Percentiles rank a stretch among this genome's conserved stretches.
Evolutionary conservation across 805 yeast species (phyloP).

Genomic region (Saccharomycopsis sp.): DNA sequence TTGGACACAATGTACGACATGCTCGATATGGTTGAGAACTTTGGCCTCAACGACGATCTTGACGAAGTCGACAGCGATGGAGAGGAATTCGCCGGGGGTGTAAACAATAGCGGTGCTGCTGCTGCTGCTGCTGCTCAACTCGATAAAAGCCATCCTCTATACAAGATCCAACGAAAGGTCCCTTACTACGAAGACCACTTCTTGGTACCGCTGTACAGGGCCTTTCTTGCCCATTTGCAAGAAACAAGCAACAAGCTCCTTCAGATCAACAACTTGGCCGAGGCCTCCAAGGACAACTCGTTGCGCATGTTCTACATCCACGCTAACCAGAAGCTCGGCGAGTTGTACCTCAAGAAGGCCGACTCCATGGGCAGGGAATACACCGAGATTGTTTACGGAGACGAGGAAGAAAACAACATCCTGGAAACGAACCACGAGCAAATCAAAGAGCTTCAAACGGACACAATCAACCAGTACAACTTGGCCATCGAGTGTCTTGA

Average conservation of each 20-base stretch:
- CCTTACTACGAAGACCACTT: conserved; percentile 46
- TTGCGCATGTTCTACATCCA: conserved; percentile 18
- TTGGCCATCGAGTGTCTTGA: conserved; percentile 50
- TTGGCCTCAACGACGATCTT: conserved; percentile 45
- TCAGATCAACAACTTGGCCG: conserved; percentile 10
- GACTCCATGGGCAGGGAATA: conserved; percentile 50
- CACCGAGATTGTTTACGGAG: conserved; percentile 50
- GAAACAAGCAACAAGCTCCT: conserved; percentile 7
- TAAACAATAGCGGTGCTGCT: too few relatives aligned
- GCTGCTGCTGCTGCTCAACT: conserved; percentile 22
- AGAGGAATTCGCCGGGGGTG: too few relatives aligned
- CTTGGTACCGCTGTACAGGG: conserved; percentile 27
- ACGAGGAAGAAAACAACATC: conserved; percentile 33
- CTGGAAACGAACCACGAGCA: conserved; percentile 22
- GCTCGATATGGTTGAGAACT: conserved; percentile 56
- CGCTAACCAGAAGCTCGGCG: conserved; percentile 47
- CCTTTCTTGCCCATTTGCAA: conserved; percentile 2
- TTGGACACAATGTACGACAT: conserved; percentile 57
- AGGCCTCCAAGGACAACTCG: conserved; percentile 15
- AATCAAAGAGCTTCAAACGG: conserved; percentile 37
- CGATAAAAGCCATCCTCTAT: conserved; percentile 47
- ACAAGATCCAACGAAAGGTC: conserved; percentile 28
- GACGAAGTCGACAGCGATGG: conserved; percentile 52
- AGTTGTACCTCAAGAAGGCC: conserved; percentile 53
- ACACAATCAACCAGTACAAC: conserved; percentile 39